These are phyloP conservation scores for Celoporthe dispersa DNA, from an alignment of 2,329 filamentous ascomycete genomes.

Conservation along the genomic window DNA sequence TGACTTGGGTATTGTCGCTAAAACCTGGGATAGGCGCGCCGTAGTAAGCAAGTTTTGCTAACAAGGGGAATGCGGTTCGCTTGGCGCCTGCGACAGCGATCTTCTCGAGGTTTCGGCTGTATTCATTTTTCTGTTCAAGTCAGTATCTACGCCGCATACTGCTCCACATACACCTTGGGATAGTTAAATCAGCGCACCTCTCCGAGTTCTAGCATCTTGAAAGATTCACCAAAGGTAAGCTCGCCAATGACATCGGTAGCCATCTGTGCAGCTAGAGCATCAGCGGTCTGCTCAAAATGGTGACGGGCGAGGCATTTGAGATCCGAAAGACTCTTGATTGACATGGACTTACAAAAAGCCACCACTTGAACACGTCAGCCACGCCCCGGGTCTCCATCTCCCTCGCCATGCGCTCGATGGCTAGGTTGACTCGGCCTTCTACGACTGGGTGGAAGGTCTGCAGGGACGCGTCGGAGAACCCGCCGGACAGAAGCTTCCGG, in stretches of 20 bases:
- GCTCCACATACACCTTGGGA: not conserved
- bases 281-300: not conserved
- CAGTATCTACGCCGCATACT: not conserved
- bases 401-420: slow-evolving; percentile 49
- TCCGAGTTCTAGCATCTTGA: slow-evolving; percentile 54
- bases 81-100: slow-evolving; percentile 34
- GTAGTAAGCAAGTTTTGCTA: slow-evolving; percentile 28
- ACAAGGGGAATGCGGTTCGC: slow-evolving; percentile 36
- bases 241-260: slow-evolving; percentile 58
- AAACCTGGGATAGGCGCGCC: slow-evolving; percentile 25
- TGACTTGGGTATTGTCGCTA: slow-evolving; percentile 7
- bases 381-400: slow-evolving; percentile 44
- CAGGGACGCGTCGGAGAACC: slow-evolving; percentile 45
- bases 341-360: slow-evolving; percentile 52
- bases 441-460: slow-evolving; percentile 41
- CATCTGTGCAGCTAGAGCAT: slow-evolving; percentile 34
- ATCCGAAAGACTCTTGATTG: not conserved
- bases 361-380: slow-evolving; percentile 58
- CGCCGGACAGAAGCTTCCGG: slow-evolving; percentile 47
- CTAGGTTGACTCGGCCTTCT: slow-evolving; percentile 41
- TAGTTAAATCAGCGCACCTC: too few relatives aligned
- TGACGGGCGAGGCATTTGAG: not conserved
- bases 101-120: slow-evolving; percentile 44
- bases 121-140: slow-evolving; percentile 44
- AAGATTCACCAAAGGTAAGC: slow-evolving; percentile 60